phyloP scores from a whole-genome alignment of 176 grass and related monocot species.

The Themeda triandra region DNA sequence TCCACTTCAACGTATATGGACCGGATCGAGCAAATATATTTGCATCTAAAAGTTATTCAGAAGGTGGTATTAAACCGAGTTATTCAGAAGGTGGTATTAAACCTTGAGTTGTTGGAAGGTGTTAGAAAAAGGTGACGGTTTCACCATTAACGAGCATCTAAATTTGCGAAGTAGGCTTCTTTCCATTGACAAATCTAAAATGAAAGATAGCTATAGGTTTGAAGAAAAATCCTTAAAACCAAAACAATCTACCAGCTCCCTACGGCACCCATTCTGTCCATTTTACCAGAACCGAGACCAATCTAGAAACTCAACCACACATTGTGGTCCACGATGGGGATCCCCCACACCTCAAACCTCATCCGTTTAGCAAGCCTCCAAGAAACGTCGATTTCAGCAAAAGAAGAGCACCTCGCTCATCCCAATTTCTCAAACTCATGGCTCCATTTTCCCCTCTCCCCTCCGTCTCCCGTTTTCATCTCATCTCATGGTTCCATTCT shows the following conservation, averaged over 20 bases:
- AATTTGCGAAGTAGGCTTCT: no score
- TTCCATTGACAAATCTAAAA: no score
- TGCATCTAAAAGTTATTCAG: no score
- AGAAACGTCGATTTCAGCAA: slow-evolving; percentile 21
- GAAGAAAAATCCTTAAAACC: not conserved
- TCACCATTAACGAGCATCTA: no score
- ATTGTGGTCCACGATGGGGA: slow-evolving; percentile 19
- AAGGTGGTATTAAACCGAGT: no score
- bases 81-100: no score
- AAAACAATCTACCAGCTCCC: not conserved
- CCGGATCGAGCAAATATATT: no score
- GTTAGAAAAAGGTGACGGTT: no score
- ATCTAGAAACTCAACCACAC: slow-evolving; percentile 19
- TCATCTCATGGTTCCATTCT: not conserved
- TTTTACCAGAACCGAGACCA: not conserved
- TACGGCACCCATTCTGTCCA: not conserved
- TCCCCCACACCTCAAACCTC: slow-evolving; percentile 14
- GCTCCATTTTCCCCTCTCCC: not conserved
- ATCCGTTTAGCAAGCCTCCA: slow-evolving; percentile 43
- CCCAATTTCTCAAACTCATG: not conserved
- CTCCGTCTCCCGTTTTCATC: not conserved
- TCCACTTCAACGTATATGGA: no score
- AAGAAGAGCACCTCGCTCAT: not conserved
- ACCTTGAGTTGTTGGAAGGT: no score
- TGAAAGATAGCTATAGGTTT: no score